Conservation (phyloP, 2,329 filamentous ascomycete species). For the Alternaria burnsii region DNA sequence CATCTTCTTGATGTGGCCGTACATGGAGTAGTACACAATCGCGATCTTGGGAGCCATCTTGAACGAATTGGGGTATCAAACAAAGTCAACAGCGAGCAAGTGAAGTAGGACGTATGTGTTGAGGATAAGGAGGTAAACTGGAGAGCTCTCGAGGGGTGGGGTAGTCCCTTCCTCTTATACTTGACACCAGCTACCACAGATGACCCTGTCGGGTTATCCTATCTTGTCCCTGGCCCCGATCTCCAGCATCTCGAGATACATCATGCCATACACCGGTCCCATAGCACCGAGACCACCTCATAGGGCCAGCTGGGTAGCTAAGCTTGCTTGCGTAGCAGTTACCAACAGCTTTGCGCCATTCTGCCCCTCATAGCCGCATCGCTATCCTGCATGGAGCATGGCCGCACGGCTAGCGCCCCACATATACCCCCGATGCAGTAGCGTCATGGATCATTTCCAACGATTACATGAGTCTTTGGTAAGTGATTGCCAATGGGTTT, state of each 20-base stretch:
- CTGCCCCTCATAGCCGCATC: constrained; percentile 7
- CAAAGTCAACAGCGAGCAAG: constrained; percentile 1
- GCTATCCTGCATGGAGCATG: neutral
- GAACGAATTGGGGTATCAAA: constrained; percentile 27
- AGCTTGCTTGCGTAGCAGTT: neutral
- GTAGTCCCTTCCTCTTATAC: neutral
- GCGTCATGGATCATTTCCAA: constrained; percentile 10
- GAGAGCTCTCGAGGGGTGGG: neutral
- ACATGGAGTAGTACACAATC: constrained; percentile 72
- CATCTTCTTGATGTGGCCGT: constrained; percentile 47
- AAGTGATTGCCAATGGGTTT: constrained; percentile 3
- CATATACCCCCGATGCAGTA: constrained; percentile 10
- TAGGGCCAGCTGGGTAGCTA: neutral
- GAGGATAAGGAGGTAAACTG: neutral
- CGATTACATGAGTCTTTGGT: neutral
- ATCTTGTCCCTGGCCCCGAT: neutral
- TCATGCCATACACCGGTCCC: neutral
- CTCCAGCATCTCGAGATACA: neutral
- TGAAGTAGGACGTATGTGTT: neutral
- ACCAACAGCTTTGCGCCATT: constrained; percentile 2
- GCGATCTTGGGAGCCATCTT: constrained; percentile 89
- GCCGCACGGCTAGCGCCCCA: constrained; percentile 1
- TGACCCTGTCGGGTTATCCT: neutral
- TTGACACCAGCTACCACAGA: neutral
- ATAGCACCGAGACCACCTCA: neutral